Percentiles rank a stretch among this genome's conserved stretches.
phyloP scores from a whole-genome alignment of 768 basidiomycete genomes.

The Lactarius psammicola region DNA sequence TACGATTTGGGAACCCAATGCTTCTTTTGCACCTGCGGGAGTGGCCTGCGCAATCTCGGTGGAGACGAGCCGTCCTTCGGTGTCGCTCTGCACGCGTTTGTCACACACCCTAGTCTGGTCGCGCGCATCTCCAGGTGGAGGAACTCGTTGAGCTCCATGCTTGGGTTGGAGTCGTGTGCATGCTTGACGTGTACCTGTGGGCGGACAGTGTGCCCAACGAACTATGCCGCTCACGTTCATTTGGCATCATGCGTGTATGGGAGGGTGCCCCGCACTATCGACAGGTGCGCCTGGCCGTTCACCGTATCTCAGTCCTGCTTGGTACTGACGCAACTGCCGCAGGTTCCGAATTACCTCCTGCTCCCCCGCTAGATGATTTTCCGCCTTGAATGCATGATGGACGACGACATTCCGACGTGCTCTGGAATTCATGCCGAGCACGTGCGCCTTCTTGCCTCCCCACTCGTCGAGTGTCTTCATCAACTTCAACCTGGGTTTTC shows the following conservation, averaged over 20 bases:
- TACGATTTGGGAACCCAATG: slow-evolving; percentile 52
- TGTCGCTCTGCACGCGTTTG: slow-evolving; percentile 70
- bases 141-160: slow-evolving; percentile 64
- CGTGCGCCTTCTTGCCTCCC: slow-evolving; percentile 54
- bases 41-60: slow-evolving; percentile 56
- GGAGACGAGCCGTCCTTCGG: slow-evolving; percentile 66
- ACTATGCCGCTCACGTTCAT: slow-evolving; percentile 58
- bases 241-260: slow-evolving; percentile 65
- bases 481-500: slow-evolving; percentile 58
- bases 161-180: slow-evolving; percentile 62
- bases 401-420: slow-evolving; percentile 58
- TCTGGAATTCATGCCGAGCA: slow-evolving; percentile 69
- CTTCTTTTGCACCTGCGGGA: slow-evolving; percentile 50
- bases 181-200: slow-evolving; percentile 75
- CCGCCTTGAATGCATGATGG: slow-evolving; percentile 71
- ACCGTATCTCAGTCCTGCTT: background rate
- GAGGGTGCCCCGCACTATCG: slow-evolving; percentile 68
- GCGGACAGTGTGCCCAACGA: slow-evolving; percentile 72
- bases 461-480: slow-evolving; percentile 61
- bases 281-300: slow-evolving; percentile 47
- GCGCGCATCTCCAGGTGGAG: slow-evolving; percentile 32
- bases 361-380: slow-evolving; percentile 69
- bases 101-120: slow-evolving; percentile 53
- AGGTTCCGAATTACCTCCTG: slow-evolving; percentile 75
- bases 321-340: slow-evolving; percentile 8